These are phyloP conservation scores for Pholiota molesta DNA, from an alignment of 768 basidiomycete genomes.

Conservation along the genomic window DNA sequence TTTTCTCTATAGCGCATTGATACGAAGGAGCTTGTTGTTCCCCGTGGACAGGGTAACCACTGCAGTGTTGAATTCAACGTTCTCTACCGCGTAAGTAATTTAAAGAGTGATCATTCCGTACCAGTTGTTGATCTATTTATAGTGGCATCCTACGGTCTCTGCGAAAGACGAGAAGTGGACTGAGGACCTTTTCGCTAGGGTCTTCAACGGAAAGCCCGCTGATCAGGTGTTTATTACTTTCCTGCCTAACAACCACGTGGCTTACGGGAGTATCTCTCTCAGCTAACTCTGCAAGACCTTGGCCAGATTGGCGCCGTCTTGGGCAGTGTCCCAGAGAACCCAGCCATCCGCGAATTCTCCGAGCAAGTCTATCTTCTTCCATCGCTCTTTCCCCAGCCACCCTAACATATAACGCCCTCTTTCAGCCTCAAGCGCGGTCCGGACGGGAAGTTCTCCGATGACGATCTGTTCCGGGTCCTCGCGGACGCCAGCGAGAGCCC, in stretches of 20 bases:
- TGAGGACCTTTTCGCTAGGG: constrained; percentile 42
- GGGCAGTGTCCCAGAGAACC: constrained; percentile 11
- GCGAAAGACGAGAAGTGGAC: constrained; percentile 55
- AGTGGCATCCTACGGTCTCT: constrained; percentile 64
- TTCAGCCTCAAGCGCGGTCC: constrained; percentile 18
- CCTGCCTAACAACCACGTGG: neutral
- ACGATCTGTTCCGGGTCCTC: constrained; percentile 16
- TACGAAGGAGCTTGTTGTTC: constrained; percentile 32
- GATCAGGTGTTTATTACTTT: constrained; percentile 10
- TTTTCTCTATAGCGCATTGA: constrained; percentile 35
- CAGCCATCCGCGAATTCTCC: constrained; percentile 15
- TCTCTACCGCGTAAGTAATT: constrained; percentile 40
- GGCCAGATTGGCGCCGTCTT: constrained; percentile 13
- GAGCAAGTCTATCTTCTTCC: constrained; percentile 6
- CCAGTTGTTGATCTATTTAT: neutral
- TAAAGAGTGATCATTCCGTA: neutral
- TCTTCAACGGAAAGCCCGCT: constrained; percentile 37
- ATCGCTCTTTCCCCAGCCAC: neutral
- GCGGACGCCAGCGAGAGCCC: constrained; percentile 16
- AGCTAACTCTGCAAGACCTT: constrained; percentile 17
- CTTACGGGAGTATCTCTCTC: neutral
- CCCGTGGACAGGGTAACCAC: constrained; percentile 65
- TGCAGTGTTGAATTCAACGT: constrained; percentile 70
- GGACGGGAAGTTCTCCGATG: constrained; percentile 20
- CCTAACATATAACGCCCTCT: neutral